Evolutionary conservation across 2,329 filamentous ascomycete species (phyloP).

Genomic region (Aspergillus brunneoviolaceus): DNA sequence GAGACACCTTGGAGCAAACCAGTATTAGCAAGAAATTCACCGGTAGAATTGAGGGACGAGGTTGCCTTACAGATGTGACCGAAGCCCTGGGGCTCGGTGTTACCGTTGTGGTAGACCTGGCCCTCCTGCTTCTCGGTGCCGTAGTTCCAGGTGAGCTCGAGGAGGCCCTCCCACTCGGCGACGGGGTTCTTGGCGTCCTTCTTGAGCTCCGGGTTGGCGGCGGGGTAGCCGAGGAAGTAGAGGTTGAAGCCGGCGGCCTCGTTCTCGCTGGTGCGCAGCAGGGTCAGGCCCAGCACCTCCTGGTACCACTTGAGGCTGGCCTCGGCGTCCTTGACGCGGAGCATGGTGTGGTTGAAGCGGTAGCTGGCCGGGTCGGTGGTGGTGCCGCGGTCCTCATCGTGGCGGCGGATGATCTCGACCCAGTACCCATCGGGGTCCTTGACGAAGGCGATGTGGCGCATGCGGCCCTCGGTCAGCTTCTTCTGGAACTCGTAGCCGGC

Average conservation of each 20-base stretch:
- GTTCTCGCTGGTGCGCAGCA: conserved; percentile 71
- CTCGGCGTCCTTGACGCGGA: conserved; percentile 81
- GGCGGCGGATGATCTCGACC: conserved; percentile 61
- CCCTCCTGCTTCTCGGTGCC: conserved; percentile 74
- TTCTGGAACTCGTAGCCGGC: conserved; percentile 94
- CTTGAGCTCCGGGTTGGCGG: conserved; percentile 53
- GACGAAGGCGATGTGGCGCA: conserved; percentile 85
- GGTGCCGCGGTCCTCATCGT: conserved; percentile 68
- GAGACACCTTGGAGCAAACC: conserved; percentile 57
- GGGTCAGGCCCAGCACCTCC: conserved; percentile 83
- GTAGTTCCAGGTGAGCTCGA: conserved; percentile 86
- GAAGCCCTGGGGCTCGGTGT: conserved; percentile 87
- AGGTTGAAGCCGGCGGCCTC: conserved; percentile 75
- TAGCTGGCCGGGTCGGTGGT: conserved; percentile 75
- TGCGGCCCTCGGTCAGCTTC: conserved; percentile 83
- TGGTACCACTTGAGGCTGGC: conserved; percentile 77
- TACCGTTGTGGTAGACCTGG: conserved; percentile 89
- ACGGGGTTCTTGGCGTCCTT: conserved; percentile 55
- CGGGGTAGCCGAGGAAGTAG: conserved; percentile 85
- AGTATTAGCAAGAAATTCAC: background rate
- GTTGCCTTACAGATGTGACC: conserved; percentile 76
- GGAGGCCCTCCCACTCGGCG: conserved; percentile 73
- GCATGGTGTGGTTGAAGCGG: conserved; percentile 69
- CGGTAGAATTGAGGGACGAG: background rate
- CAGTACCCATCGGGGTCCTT: conserved; percentile 86